Evolutionary conservation across 495 filamentous ascomycete species (phyloP).

Genomic region (Rhizodiscina lignyota): DNA sequence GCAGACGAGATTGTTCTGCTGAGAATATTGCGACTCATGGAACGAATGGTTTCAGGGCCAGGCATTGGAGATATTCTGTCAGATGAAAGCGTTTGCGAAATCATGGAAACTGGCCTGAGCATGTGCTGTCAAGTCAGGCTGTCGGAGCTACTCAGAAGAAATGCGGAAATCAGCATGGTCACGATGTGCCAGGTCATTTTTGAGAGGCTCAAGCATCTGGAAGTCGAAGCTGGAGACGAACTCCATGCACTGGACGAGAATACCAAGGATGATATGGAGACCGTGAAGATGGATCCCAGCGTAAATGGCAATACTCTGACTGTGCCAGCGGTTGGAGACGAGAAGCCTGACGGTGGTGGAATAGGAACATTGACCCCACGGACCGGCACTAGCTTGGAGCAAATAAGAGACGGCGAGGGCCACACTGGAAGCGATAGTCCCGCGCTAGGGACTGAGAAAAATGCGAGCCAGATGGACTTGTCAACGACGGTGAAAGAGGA

Average conservation of each 20-base stretch:
- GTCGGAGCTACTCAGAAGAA: conserved; percentile 76
- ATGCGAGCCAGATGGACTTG: conserved; percentile 18
- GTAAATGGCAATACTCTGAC: conserved; percentile 50
- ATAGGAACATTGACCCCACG: too few relatives aligned
- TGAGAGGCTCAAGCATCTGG: conserved; percentile 71
- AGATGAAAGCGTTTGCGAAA: conserved; percentile 94
- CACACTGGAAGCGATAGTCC: conserved; percentile 7
- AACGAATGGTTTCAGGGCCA: conserved; percentile 86
- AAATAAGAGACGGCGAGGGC: neutral
- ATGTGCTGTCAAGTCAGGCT: conserved; percentile 92
- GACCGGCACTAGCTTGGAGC: conserved; percentile 9
- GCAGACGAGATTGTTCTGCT: conserved; percentile 90
- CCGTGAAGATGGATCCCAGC: conserved; percentile 75
- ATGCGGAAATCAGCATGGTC: conserved; percentile 94
- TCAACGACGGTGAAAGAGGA: conserved; percentile 10
- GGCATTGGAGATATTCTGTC: conserved; percentile 64
- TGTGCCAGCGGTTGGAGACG: conserved; percentile 25
- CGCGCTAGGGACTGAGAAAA: conserved; percentile 6
- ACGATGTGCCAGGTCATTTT: conserved; percentile 98
- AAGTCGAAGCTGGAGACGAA: conserved; percentile 49
- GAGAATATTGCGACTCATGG: conserved; percentile 92
- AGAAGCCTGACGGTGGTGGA: conserved; percentile 2
- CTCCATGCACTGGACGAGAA: conserved; percentile 39
- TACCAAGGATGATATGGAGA: conserved; percentile 49
- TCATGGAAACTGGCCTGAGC: conserved; percentile 97